phyloP scores from a whole-genome alignment of 805 yeast genomes.

The Wickerhamomyces mucosus region DNA sequence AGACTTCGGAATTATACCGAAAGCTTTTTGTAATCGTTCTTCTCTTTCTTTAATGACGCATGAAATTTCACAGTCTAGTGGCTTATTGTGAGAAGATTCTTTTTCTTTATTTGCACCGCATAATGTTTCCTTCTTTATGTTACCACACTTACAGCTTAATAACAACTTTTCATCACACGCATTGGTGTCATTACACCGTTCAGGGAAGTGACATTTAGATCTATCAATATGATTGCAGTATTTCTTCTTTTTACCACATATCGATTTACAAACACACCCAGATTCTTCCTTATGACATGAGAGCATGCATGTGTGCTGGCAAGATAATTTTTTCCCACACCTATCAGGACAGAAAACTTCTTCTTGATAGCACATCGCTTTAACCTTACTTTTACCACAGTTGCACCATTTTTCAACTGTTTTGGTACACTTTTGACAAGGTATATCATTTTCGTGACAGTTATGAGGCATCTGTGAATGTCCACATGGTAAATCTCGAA shows the following conservation, averaged over 20 bases:
- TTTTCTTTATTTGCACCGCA: slow-evolving; percentile 46
- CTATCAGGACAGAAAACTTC: slow-evolving; percentile 58
- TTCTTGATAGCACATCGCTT: slow-evolving; percentile 60
- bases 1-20: slow-evolving; percentile 25
- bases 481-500: slow-evolving; percentile 50
- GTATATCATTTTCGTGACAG: slow-evolving; percentile 58
- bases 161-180: slow-evolving; percentile 43
- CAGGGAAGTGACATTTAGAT: slow-evolving; percentile 53
- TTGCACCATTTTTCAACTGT: slow-evolving; percentile 47
- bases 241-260: slow-evolving; percentile 43
- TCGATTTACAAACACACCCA: slow-evolving; percentile 49
- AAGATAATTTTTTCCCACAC: slow-evolving; percentile 44
- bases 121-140: slow-evolving; percentile 32
- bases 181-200: slow-evolving; percentile 39
- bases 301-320: slow-evolving; percentile 42
- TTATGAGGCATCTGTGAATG: slow-evolving; percentile 60
- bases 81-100: slow-evolving; percentile 25
- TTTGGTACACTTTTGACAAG: slow-evolving; percentile 73
- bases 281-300: slow-evolving; percentile 42
- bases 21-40: slow-evolving; percentile 51
- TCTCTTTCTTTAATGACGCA: slow-evolving; percentile 59
- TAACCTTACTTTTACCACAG: slow-evolving; percentile 48
- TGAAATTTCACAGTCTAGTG: slow-evolving; percentile 56
- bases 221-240: slow-evolving; percentile 65
- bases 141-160: slow-evolving; percentile 58